Base-by-base conservation (phyloP, 805 yeast species). In the Alloascoidea africana region DNA sequence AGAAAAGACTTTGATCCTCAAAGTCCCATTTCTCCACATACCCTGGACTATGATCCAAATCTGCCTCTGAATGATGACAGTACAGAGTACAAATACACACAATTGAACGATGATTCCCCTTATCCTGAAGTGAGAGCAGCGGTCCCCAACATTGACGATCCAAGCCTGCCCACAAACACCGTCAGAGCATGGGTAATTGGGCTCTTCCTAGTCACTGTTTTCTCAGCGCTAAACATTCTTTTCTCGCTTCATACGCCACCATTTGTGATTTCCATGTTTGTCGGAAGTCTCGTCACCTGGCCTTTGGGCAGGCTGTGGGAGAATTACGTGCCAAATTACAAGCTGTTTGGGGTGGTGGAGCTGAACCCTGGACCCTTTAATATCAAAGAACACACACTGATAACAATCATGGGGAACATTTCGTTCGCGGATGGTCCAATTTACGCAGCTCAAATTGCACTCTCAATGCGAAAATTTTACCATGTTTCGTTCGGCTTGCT, bases 121-220 rank as follows among this genome's bases (percentile, higher is more conserved):
- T 74, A 73, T 43, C 77, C 81, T 1, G 83, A 76, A 46, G 76
- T 76, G 11, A 55, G 83, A 32, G 74, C 82, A 5, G 68, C 76
- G 14, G 73, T 73, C n/a, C 75, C 72, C 14, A 68, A 74, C 8
- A 57, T 46, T 36, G 81, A 75, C 44, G 76, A 75, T 41, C 66
- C 66, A 1, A 36, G 45, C 2, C 42, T 65, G 27, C 70, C 73
- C 0, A 64, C 60, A 30, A 73, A 70, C 41, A 73, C 80, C 4
- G 44, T 70, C 34, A 60, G 83, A 36, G 70, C 70, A 43, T 76
- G 77, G 62, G 54, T 63, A 3, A 54, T 75, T 17, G 73, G 73
- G 0, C 40, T 69, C 2, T 46, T 70, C 32, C 65, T 76, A 68
- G 65, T 72, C 3, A 55, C 76, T 5, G 52, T 74, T 35, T 78